Evolutionary conservation across 129 eudicot species (phyloP), one percentile per base, ranked within the genome.

Genomic region (Artemisia argyi): DNA sequence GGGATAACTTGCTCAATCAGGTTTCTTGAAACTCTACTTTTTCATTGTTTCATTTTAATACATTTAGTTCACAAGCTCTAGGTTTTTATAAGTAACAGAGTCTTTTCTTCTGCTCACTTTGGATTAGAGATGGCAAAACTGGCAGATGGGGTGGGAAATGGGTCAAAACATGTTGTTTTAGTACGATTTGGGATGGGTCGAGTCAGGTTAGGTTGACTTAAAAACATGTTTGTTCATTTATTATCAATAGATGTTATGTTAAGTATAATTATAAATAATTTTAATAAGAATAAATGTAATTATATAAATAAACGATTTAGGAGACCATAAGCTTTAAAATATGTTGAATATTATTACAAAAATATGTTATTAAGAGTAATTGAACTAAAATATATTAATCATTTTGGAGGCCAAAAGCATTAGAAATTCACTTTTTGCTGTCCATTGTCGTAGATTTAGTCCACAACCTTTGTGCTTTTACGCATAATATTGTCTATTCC

Each of bases 1-100:
- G 69, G 68, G 96, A 92, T 72, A 81, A 89, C 75, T 56, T 92
- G 57, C 96, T 92, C 78, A 87, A 89, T 79, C 98, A 92, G 96
- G 97, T 92, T 61, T 47, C 46, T 54, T 14, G 24, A 20, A 69
- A 72, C 32, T 69, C 46, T 24, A 50, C 54, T 35, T 3, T 19
- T 52, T 28, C 51, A 14, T 32, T 57, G 15, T 19, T 17, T 28
- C 14, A 5, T 50, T 10, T 47, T 42, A 48, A 44, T 78, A 60
- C 35, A 30, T n/a, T 62, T 54, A 42, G 53, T 58, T 75, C 67
- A 55, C 58, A 30, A 75, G 68, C 67, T 46, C 66, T 12, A 56
- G 66, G 44, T 44, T 74, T 62, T 53, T 30, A 32, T 51, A 12
- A 12, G 51, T 49, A 28, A 49, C 64, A 48, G 49, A 46, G 55